Evolutionary conservation across 768 basidiomycete genomes (phyloP).

Genomic region (Rhodotorula graminis): DNA sequence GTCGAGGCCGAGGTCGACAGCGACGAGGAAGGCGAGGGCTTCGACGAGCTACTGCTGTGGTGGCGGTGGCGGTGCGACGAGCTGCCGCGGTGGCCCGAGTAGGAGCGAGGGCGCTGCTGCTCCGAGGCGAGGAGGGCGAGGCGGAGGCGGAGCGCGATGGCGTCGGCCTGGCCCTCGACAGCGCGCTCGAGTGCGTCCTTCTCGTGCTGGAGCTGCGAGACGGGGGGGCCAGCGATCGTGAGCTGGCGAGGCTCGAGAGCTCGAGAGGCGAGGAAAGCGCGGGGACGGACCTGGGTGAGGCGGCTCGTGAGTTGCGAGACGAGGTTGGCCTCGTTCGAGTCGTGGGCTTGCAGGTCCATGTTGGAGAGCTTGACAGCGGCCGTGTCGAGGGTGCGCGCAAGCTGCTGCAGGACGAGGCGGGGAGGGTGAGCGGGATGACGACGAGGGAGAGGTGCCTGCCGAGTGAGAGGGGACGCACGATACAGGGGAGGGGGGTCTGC

Average conservation of each 20-base stretch:
- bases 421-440: too few relatives aligned
- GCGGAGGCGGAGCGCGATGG: slow-evolving; percentile 19
- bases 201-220: slow-evolving; percentile 21
- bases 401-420: too few relatives aligned
- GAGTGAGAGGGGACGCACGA: too few relatives aligned
- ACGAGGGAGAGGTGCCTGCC: too few relatives aligned
- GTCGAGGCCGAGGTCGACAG: slow-evolving; percentile 19
- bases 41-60: background rate
- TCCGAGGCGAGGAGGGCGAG: slow-evolving; percentile 21
- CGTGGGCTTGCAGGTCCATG: too few relatives aligned
- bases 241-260: too few relatives aligned
- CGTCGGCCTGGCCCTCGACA: slow-evolving; percentile 24
- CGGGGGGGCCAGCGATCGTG: background rate
- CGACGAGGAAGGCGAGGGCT: slow-evolving; percentile 4
- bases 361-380: too few relatives aligned
- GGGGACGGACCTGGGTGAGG: background rate
- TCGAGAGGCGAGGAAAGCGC: too few relatives aligned
- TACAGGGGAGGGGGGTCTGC: too few relatives aligned
- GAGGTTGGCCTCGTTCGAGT: background rate
- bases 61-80: background rate
- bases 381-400: too few relatives aligned
- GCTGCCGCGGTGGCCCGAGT: background rate
- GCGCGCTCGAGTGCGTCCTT: slow-evolving; percentile 22
- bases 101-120: background rate
- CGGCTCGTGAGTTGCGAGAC: background rate